Evolutionary conservation across 148 eudicot genomes (phyloP).

Genomic region (Persicaria tinctoria): DNA sequence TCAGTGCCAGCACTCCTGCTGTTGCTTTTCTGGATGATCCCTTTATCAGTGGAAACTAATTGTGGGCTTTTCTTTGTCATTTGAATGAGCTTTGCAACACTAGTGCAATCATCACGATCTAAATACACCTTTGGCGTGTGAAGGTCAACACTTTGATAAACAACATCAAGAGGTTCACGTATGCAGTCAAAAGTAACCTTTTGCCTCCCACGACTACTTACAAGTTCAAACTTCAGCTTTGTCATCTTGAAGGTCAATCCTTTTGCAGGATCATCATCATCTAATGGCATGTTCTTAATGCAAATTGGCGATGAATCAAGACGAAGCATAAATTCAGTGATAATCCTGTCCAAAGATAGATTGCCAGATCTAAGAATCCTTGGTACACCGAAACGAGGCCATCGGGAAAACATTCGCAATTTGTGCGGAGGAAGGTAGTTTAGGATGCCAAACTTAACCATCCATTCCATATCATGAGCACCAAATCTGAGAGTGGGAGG

Average conservation of each 20-base stretch:
- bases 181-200: conserved; percentile 73
- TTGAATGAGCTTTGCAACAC: conserved; percentile 58
- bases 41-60: conserved; percentile 61
- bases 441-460: conserved; percentile 72
- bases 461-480: conserved; percentile 95
- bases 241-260: conserved; percentile 83
- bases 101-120: conserved; percentile 53
- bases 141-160: conserved; percentile 88
- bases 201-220: conserved; percentile 73
- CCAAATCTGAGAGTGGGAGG: conserved; percentile 65
- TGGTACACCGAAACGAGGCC: conserved; percentile 94
- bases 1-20: conserved; percentile 33
- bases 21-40: conserved; percentile 37
- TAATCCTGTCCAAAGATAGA: conserved; percentile 81
- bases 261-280: conserved; percentile 95
- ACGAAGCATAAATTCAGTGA: conserved; percentile 96
- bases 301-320: conserved; percentile 81
- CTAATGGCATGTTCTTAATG: conserved; percentile 79
- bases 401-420: conserved; percentile 82
- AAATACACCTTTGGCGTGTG: conserved; percentile 80
- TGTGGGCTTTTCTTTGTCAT: conserved; percentile 70
- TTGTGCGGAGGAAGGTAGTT: conserved; percentile 81
- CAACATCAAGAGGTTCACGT: conserved; percentile 91
- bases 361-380: conserved; percentile 91
- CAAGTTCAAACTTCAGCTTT: conserved; percentile 76